Evolutionary conservation across 2,329 filamentous ascomycete genomes (phyloP).

Genomic region (Diaporthe velutina): DNA sequence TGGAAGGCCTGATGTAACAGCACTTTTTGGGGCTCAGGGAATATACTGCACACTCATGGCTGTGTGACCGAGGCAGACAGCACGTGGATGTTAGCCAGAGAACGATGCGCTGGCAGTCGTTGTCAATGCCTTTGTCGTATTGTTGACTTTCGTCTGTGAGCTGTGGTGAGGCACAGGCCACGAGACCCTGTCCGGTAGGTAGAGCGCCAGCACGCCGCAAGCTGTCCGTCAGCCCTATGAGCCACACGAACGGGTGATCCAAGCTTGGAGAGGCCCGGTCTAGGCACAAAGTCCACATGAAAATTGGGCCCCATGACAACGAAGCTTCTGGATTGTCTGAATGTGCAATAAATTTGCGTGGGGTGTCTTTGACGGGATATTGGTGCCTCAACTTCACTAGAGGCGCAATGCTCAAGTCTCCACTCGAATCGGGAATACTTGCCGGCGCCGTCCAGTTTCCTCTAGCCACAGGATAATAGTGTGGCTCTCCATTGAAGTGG

Average conservation of each 20-base stretch:
- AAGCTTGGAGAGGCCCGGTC: background rate
- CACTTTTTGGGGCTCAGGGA: background rate
- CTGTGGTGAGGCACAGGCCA: conserved; percentile 1
- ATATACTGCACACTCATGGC: background rate
- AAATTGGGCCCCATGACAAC: background rate
- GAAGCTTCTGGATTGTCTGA: conserved; percentile 6
- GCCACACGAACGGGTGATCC: conserved; percentile 21
- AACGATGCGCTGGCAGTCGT: background rate
- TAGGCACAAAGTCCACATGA: background rate
- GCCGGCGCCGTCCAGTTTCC: background rate
- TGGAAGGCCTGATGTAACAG: background rate
- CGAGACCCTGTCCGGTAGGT: background rate
- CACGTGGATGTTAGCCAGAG: background rate
- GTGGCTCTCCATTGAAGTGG: background rate
- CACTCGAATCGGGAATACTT: background rate
- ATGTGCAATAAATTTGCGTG: background rate
- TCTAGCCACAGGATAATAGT: background rate
- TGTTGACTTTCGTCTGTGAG: background rate
- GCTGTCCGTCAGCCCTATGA: conserved; percentile 24
- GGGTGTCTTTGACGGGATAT: too few relatives aligned
- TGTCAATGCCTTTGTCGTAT: background rate
- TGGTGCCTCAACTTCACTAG: background rate
- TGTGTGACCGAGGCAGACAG: background rate
- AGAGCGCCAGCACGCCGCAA: background rate
- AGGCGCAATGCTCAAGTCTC: background rate